Base-by-base conservation (phyloP, 352 stramenopile species). In the Pythium plurisporium region DNA sequence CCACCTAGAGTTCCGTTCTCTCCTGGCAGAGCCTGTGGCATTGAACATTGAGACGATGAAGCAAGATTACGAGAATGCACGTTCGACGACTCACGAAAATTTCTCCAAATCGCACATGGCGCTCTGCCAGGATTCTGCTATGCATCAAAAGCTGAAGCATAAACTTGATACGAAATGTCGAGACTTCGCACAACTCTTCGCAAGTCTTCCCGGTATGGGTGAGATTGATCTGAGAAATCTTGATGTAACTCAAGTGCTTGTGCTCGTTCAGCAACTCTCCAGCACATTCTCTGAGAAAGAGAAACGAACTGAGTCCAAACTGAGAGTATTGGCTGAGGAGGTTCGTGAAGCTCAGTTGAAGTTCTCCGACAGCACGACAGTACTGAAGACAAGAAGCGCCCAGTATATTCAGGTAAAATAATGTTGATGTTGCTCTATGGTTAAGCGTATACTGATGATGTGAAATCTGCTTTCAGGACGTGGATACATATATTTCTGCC, bases 11-110 rank as follows among this genome's bases (percentile, higher is more conserved):
- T 94, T 89, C 29, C 70, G 73, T n/a, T 91, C 81, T 1, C 34
- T 94, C 15, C 55, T 94, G 12, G 67, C 77, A 1, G 83, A 94
- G 36, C 81, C 83, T 11, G 81, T 91, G 15, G 62, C 77, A 9
- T 52, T 94, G 31, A 90, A 79, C 38, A 67, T 94, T 41, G 64
- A 67, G 17, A 89, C 77, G 23, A 94, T 94, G 81, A 87, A 86
- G 42, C 77, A 72, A 40, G 81, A 94, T 25, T 94, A 94, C 33
- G 82, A 89, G 53, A 79, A 61, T 27, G 68, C 79, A 20, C 67
- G 77, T 22, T 50, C 58, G 0, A 64, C 65, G n/a, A 80, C 75
- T 12, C 77, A 91, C 22, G 79, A 90, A n/a, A 79, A 70, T 17
- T 90, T 90, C 38, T 55, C 71, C 10, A 84, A 82, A 36, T 53